Base-by-base conservation (phyloP, 1,284 basidiomycete genomes). In the Apiotrichum veenhuisii region DNA sequence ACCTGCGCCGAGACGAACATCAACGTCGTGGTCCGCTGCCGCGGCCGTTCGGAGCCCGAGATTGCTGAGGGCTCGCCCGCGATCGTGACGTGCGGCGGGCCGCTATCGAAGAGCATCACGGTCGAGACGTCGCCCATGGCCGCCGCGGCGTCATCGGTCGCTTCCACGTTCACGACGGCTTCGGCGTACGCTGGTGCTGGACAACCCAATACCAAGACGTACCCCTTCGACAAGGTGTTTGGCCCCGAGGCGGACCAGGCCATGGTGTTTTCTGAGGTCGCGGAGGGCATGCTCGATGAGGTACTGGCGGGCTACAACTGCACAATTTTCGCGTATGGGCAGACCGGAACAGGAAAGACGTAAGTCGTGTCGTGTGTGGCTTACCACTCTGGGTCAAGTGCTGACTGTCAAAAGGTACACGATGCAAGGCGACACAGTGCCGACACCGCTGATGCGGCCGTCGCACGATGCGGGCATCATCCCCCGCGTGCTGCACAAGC, bases 331-430 rank as follows among this genome's bases (percentile, higher is more conserved):
- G 95, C 95, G 3, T 99, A 99, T 71, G 96, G 96, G 3, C 96
- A 98, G 76, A 99, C 96, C 0, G 96, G 96, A 7, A 98, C 96
- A 0, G 96, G 96, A 18, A 99, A 99, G 80, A 98, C 96, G 87
- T 96, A 70, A 70, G 89, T 80, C 14, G 2, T n/a, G 10, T 8
- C 8, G 3, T 12, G 22, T 27, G 23, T 22, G 43, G 4, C n/a
- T 23, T 18, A 5, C 36, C 48, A n/a, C n/a, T n/a, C n/a, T n/a
- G n/a, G n/a, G n/a, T n/a, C n/a, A n/a, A n/a, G n/a, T 30, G 30
- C 51, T 52, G 9, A 49, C 47, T 10, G n/a, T n/a, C n/a, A n/a
- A n/a, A n/a, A 95, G 91, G 45, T 88, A 91, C 69, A 96, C 93
- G 3, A 96, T 96, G 93, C 90, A 94, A 75, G 93, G 93, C 26